Conservation (phyloP, 2,329 filamentous ascomycete species). For the Penicillium decumbens region DNA sequence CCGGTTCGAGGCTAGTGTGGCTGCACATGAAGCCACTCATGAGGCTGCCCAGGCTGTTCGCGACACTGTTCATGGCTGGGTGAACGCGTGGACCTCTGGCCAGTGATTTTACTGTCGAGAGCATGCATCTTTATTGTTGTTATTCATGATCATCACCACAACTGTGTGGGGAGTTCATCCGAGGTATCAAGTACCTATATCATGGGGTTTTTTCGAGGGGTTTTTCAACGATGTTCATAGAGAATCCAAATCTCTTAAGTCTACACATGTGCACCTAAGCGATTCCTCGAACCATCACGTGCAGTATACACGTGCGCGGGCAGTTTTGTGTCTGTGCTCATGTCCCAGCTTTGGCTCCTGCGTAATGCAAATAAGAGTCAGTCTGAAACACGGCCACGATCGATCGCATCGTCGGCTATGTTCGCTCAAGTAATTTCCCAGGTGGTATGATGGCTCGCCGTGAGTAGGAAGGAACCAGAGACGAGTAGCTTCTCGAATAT, state of each 20-base stretch:
- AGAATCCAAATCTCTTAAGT: neutral
- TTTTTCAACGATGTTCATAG: neutral
- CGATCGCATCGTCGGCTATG: neutral
- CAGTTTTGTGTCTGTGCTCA: neutral
- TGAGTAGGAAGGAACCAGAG: neutral
- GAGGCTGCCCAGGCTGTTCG: slow-evolving; percentile 12
- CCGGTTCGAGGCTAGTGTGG: slow-evolving; percentile 48
- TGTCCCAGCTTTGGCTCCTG: neutral
- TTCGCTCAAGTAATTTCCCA: neutral
- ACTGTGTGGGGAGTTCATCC: neutral
- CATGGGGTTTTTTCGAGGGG: neutral
- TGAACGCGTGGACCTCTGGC: slow-evolving; percentile 16
- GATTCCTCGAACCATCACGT: neutral
- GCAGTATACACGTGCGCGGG: neutral
- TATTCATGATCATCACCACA: neutral
- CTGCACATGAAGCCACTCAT: slow-evolving; percentile 11
- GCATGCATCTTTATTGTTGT: neutral
- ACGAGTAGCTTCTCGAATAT: neutral
- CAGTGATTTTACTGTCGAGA: slow-evolving; percentile 1
- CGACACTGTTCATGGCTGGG: slow-evolving; percentile 20
- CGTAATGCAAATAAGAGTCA: neutral
- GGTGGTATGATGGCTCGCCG: neutral
- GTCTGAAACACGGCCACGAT: neutral
- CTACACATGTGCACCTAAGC: neutral
- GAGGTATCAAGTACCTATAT: neutral